Base-by-base conservation (phyloP, 768 basidiomycete genomes). In the Daedaleopsis sinensis region DNA sequence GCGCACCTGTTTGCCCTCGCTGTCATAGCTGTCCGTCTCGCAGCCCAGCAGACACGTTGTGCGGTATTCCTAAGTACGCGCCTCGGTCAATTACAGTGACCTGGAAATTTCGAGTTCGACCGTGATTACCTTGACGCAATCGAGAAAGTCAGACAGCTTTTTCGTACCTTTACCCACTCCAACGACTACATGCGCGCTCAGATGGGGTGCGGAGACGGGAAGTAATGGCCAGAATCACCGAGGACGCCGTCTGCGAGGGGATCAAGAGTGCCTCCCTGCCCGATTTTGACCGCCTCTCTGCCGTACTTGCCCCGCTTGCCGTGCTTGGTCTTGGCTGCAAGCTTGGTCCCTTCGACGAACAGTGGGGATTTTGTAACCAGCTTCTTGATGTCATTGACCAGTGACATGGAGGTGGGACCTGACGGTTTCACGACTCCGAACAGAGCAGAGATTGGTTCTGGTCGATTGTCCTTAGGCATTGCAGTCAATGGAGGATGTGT, bases 231-330 rank as follows among this genome's bases (percentile, higher is more conserved):
- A 42, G 49, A 58, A 60, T 55, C 42, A 72, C 69, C 69, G 36
- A 70, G 69, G 6, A 70, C 71, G 18, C 96, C 96, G 73, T 97
- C 94, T 6, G 97, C 97, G 38, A 98, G 81, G 16, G 97, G 97
- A 78, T 99, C 97, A 52, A 99, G 79, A 4, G 97, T 99, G 5
- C 97, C 95, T 32, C 94, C 94, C 74, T 95, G 93, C 1, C 94
- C 95, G 52, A 96, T 85, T 75, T 96, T 96, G 55, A 95, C 78
- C 2, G 74, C 69, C 21, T 84, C 81, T 16, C 70, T 71, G 54
- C 68, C 71, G 53, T 68, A 68, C 47, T 71, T 79, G 61, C 75
- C 73, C 52, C 78, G 78, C 57, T 59, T 71, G 1, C 50, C 50
- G 54, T 74, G 73, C 48, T 76, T 72, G 62, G 58, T 44, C 51